phyloP scores from a whole-genome alignment of 345 rosid species.

The Moricandia arvensis region DNA sequence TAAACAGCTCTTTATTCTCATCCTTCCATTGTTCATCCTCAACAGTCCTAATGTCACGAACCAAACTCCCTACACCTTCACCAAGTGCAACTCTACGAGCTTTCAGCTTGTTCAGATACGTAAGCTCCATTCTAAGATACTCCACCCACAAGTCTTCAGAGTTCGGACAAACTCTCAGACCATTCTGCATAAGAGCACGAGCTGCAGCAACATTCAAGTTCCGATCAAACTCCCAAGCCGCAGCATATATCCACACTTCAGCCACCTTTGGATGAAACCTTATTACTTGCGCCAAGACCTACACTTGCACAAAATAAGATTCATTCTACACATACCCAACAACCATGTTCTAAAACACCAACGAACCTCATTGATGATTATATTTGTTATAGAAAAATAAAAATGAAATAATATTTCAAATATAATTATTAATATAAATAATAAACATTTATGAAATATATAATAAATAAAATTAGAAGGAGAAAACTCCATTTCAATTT shows the following conservation, averaged over 20 bases:
- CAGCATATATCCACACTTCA: constrained; percentile 93
- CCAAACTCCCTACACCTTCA: constrained; percentile 64
- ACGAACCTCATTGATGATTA: not conserved
- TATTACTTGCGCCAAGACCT: constrained; percentile 80
- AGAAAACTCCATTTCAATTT: not conserved
- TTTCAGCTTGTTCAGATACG: constrained; percentile 79
- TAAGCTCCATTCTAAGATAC: constrained; percentile 90
- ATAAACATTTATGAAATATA: too few relatives aligned
- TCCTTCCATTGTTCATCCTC: constrained; percentile 63
- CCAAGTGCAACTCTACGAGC: constrained; percentile 80
- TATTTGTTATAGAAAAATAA: not conserved
- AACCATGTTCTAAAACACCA: not conserved
- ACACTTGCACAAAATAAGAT: not conserved
- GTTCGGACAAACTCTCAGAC: constrained; percentile 70
- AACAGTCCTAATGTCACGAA: constrained; percentile 36
- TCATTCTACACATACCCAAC: not conserved
- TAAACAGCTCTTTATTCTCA: constrained; percentile 63
- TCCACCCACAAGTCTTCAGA: constrained; percentile 93
- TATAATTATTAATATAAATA: too few relatives aligned
- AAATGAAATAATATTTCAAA: not conserved
- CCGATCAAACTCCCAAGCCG: constrained; percentile 92
- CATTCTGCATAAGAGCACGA: constrained; percentile 90
- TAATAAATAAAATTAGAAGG: not conserved
- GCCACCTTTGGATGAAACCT: constrained; percentile 86
- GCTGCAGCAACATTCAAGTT: constrained; percentile 78